Conservation (phyloP, 306 rosid genomes). For the Aeschynomene evenia region DNA sequence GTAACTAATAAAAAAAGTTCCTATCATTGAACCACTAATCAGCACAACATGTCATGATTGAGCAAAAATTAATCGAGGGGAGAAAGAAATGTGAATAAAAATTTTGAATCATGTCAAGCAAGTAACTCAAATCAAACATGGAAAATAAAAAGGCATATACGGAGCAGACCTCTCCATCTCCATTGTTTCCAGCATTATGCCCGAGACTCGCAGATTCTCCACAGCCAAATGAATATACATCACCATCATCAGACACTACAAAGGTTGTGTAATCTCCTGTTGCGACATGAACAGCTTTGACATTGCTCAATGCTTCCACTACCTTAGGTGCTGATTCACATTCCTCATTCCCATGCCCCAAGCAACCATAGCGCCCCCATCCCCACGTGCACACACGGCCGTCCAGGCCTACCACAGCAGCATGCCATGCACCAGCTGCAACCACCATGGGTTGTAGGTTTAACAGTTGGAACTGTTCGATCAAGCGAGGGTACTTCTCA, state of each 20-base stretch:
- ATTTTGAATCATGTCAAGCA: neutral
- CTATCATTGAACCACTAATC: neutral
- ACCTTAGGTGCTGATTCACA: constrained; percentile 87
- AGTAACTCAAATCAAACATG: constrained; percentile 3
- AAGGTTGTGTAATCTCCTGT: constrained; percentile 98
- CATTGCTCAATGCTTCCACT: constrained; percentile 66
- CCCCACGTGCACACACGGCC: constrained; percentile 99
- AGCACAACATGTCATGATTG: neutral
- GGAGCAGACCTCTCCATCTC: constrained; percentile 63
- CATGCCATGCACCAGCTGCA: constrained; percentile 99
- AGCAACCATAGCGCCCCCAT: constrained; percentile 96
- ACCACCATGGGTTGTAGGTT: constrained; percentile 85
- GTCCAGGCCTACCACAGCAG: constrained; percentile 91
- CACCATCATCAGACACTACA: constrained; percentile 74
- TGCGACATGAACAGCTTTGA: constrained; percentile 83
- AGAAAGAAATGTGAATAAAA: neutral
- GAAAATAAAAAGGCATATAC: neutral
- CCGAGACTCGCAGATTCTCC: constrained; percentile 99
- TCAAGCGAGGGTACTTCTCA: constrained; percentile 78
- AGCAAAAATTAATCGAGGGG: neutral
- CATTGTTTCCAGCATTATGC: constrained; percentile 52
- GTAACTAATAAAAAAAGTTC: neutral
- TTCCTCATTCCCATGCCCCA: constrained; percentile 95
- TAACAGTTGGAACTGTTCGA: constrained; percentile 66
- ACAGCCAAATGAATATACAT: constrained; percentile 89